Conservation (phyloP, 768 basidiomycete genomes). For the Termitomyces sp. region DNA sequence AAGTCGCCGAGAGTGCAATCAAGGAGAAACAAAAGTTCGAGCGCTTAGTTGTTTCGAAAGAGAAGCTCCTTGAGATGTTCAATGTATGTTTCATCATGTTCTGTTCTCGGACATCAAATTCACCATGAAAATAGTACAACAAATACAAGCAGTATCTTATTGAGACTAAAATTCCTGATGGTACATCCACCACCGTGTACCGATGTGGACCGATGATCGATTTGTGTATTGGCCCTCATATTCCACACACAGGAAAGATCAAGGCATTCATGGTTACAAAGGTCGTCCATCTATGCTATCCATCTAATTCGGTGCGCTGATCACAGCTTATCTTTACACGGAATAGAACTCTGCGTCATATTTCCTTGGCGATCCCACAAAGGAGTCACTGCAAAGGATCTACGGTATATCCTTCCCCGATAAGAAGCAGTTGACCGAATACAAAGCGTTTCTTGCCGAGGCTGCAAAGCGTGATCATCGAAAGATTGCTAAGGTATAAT, state of each 20-base stretch:
- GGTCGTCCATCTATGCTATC: conserved; percentile 30
- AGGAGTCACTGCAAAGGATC: conserved; percentile 92
- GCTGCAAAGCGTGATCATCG: conserved; percentile 98
- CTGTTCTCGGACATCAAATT: not conserved
- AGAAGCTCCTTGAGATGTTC: conserved; percentile 96
- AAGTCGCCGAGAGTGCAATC: conserved; percentile 77
- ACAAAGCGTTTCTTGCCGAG: conserved; percentile 94
- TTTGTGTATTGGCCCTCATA: conserved; percentile 94
- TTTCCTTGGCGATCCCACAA: conserved; percentile 90
- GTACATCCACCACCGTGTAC: conserved; percentile 95
- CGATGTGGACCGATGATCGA: conserved; percentile 99
- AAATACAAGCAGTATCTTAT: conserved; percentile 97
- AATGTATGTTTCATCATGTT: conserved; percentile 43
- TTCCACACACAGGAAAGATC: conserved; percentile 96
- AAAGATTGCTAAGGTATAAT: conserved; percentile 77
- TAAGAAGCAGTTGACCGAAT: conserved; percentile 89
- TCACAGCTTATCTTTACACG: not conserved
- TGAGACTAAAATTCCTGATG: conserved; percentile 92
- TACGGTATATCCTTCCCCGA: conserved; percentile 99
- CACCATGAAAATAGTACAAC: conserved; percentile 70
- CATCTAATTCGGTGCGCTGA: conserved; percentile 1
- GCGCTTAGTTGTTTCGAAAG: conserved; percentile 88
- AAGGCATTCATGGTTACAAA: conserved; percentile 98
- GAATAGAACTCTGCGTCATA: conserved; percentile 92
- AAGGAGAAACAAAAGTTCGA: conserved; percentile 99